A percentile compares a stretch with the other conserved stretches of the same genome.
These are phyloP conservation scores for Serendipita indica DNA, from an alignment of 768 basidiomycete genomes.

Conservation along the genomic window DNA sequence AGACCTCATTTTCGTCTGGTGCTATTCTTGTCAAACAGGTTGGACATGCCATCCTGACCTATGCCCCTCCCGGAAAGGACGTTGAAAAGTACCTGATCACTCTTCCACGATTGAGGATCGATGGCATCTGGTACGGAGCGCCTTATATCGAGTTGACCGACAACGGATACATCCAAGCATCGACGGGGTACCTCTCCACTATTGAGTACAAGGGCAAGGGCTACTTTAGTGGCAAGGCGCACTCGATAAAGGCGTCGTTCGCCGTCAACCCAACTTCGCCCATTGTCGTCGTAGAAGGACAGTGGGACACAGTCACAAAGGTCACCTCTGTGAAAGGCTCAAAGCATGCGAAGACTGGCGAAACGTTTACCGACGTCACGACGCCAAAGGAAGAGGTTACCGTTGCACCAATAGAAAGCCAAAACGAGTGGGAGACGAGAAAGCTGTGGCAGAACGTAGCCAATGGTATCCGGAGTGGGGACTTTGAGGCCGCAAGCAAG, in stretches of 20 bases:
- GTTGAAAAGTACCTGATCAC: constrained; percentile 76
- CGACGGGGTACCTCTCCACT: constrained; percentile 43
- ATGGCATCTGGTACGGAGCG: constrained; percentile 70
- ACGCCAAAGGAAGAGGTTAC: constrained; percentile 60
- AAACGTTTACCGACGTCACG: constrained; percentile 62
- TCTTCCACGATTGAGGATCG: constrained; percentile 79
- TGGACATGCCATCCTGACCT: constrained; percentile 76
- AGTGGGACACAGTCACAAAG: constrained; percentile 50
- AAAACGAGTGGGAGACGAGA: constrained; percentile 62
- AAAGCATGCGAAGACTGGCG: constrained; percentile 32
- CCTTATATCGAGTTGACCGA: constrained; percentile 89
- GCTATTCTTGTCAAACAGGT: constrained; percentile 66
- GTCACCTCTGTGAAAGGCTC: constrained; percentile 24
- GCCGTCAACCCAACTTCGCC: constrained; percentile 26
- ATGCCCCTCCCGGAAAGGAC: constrained; percentile 40
- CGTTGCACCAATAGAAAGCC: constrained; percentile 37
- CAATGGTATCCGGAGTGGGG: constrained; percentile 78
- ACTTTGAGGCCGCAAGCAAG: constrained; percentile 77
- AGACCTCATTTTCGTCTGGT: constrained; percentile 75
- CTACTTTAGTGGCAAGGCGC: constrained; percentile 86
- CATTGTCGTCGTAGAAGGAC: constrained; percentile 48
- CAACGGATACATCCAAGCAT: constrained; percentile 57
- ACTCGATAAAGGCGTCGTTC: constrained; percentile 79
- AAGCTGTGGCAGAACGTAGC: constrained; percentile 74
- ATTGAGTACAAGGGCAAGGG: constrained; percentile 96